Percentiles rank a stretch among this genome's conserved stretches.
Evolutionary conservation across 768 basidiomycete genomes (phyloP).

Genomic region (Boletus speciosus): DNA sequence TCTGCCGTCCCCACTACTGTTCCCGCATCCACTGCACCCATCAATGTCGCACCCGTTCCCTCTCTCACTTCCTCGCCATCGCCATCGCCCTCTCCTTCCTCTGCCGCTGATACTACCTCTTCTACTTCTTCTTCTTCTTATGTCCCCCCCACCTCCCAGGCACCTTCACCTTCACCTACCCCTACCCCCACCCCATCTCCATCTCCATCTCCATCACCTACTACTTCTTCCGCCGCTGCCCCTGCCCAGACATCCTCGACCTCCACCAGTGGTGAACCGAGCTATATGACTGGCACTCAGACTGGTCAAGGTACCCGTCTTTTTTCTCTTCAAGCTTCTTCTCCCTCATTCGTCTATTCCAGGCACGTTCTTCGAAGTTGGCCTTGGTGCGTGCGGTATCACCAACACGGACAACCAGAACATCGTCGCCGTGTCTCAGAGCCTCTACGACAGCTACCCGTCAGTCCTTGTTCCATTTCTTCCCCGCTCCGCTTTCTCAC

Average conservation of each 20-base stretch:
- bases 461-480: constrained; percentile 14
- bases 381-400: constrained; percentile 42
- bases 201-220: background rate
- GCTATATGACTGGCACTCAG: constrained; percentile 48
- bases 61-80: background rate
- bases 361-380: constrained; percentile 34
- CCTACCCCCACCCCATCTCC: background rate
- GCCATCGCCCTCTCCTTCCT: background rate
- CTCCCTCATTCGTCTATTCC: background rate
- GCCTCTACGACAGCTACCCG: constrained; percentile 36
- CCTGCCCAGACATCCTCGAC: constrained; percentile 19
- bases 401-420: constrained; percentile 28
- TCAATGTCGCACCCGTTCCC: constrained; percentile 22
- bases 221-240: constrained; percentile 3
- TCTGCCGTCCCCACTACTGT: background rate
- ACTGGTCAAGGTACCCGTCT: constrained; percentile 41
- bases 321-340: background rate
- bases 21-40: constrained; percentile 4
- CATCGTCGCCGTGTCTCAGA: constrained; percentile 36
- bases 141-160: background rate
- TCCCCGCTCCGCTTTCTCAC: background rate
- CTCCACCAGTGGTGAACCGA: constrained; percentile 21
- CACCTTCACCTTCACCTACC: constrained; percentile 1
- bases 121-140: background rate
- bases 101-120: background rate